Base-by-base conservation (phyloP, 495 filamentous ascomycete species). In the Cryomyces antarcticus region DNA sequence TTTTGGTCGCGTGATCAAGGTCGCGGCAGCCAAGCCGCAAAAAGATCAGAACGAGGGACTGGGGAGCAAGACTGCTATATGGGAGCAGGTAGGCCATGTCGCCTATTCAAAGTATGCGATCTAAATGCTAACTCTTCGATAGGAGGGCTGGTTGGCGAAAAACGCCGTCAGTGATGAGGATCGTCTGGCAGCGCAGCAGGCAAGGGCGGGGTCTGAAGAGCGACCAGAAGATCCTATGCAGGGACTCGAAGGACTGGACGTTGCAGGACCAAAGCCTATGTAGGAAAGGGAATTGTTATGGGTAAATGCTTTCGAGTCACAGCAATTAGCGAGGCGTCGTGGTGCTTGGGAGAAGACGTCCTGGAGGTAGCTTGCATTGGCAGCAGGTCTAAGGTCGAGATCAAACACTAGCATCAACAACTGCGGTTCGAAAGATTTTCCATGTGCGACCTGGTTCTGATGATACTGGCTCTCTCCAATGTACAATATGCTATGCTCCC, bases 101-200 rank as follows among this genome's bases (percentile, higher is more conserved):
- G 5, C n/a, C 2, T 40, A 36, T 38, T 41, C 0, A 24, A 27
- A n/a, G 17, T 9, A 41, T 12, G 27, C 29, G 13, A 39, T 42
- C 41, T 3, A 24, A 10, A 48, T 57, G 47, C 57, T 68, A 52
- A 64, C 49, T 46, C 31, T 28, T 34, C 5, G 53, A 56, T 50
- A 96, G 86, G 89, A 97, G 65, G 81, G 81, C 7, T 97, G 87
- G 72, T 60, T 95, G 51, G 79, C 85, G 30, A 82, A 94, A 58
- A 71, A 94, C 65, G 85, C 81, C 29, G 85, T 89, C 30, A 79
- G 75, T 44, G 82, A 93, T 47, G 89, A 93, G 61, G 86, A 94
- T 52, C 70, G 72, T 36, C 45, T 69, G 46, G 81, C 76, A 28
- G 59, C 71, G 1, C 73, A 82, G 37, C 62, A 71, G 51, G 70